Conservation (phyloP, 768 basidiomycete genomes). For the Leccinum boreale region DNA sequence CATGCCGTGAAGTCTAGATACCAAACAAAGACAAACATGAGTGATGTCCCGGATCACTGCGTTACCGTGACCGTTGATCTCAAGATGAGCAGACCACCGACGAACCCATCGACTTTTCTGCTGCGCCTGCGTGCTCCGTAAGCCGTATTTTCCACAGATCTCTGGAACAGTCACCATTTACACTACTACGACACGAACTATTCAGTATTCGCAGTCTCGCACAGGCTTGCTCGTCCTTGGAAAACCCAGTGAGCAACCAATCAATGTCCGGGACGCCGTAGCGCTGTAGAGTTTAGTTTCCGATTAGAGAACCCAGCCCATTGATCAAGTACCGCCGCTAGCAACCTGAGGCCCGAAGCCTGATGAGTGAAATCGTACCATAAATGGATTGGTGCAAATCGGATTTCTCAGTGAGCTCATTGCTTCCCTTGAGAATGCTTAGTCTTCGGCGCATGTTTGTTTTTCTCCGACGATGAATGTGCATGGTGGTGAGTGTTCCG, state of each 20-base stretch:
- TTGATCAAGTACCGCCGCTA: too few relatives aligned
- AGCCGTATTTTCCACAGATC: background rate
- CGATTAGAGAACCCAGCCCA: background rate
- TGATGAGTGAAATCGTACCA: background rate
- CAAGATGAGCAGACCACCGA: background rate
- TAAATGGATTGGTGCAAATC: background rate
- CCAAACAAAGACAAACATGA: conserved; percentile 22
- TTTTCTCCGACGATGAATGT: background rate
- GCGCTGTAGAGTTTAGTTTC: background rate
- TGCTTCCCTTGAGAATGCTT: background rate
- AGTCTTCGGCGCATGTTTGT: too few relatives aligned
- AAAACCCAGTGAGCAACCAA: background rate
- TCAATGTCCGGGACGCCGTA: background rate
- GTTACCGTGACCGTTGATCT: too few relatives aligned
- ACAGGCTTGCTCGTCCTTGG: background rate
- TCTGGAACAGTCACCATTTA: background rate
- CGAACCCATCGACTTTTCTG: background rate
- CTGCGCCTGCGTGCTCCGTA: background rate
- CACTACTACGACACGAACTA: background rate
- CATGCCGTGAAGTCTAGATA: background rate
- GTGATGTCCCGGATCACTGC: background rate
- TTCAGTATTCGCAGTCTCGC: background rate
- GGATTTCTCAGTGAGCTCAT: background rate
- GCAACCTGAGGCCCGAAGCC: background rate
- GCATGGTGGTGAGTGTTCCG: background rate